Percentiles rank a stretch among this genome's conserved stretches.
Conservation (phyloP, 495 filamentous ascomycete species). For the Neurospora discreta region DNA sequence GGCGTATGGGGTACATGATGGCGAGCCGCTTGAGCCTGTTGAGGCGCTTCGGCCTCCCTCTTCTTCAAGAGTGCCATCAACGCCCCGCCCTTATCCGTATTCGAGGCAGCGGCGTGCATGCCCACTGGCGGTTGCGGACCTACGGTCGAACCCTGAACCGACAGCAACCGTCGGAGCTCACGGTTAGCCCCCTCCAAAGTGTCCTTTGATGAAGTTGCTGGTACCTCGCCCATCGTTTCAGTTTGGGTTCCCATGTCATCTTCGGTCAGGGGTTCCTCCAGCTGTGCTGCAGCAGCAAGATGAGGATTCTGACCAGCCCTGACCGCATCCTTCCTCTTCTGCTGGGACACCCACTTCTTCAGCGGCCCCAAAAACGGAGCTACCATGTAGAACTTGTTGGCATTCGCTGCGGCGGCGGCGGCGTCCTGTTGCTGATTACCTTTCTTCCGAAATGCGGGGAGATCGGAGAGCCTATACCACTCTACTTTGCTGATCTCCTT, state of each 20-base stretch:
- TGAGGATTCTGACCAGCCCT: constrained; percentile 21
- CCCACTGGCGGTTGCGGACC: constrained; percentile 21
- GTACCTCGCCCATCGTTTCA: constrained; percentile 8
- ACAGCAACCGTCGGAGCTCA: constrained; percentile 53
- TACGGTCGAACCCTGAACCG: constrained; percentile 42
- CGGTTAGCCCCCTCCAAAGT: constrained; percentile 46
- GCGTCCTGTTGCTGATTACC: constrained; percentile 38
- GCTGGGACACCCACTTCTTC: constrained; percentile 81
- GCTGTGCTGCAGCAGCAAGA: constrained; percentile 13
- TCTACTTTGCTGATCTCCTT: constrained; percentile 96
- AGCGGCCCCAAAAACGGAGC: constrained; percentile 78
- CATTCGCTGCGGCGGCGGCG: constrained; percentile 45
- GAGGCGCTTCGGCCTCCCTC: constrained; percentile 6
- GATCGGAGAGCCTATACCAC: constrained; percentile 82
- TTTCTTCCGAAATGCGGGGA: constrained; percentile 62
- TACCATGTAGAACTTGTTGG: constrained; percentile 95
- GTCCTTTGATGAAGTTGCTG: constrained; percentile 20
- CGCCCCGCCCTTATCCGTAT: constrained; percentile 22
- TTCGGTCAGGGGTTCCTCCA: constrained; percentile 30
- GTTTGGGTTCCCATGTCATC: constrained; percentile 27
- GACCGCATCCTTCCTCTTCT: constrained; percentile 55
- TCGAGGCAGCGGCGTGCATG: constrained; percentile 9
- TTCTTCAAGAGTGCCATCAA: constrained; percentile 24
- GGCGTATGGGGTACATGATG: constrained; percentile 25
- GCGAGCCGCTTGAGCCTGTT: constrained; percentile 10